Base-by-base conservation (phyloP, 2,329 filamentous ascomycete genomes). In the Colletotrichum kahawae region DNA sequence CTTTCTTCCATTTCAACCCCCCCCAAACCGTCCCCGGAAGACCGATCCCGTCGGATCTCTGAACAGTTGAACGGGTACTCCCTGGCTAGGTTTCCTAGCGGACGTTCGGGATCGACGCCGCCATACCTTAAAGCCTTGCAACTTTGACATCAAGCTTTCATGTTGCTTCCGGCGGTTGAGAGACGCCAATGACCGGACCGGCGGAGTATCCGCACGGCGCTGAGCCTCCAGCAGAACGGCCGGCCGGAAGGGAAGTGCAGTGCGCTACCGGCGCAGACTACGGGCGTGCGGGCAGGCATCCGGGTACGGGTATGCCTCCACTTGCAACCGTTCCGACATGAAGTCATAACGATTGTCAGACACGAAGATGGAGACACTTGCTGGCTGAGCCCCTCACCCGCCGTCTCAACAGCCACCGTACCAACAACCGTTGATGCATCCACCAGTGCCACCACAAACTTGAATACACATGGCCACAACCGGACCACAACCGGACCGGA, bases 71-170 rank as follows among this genome's bases (percentile, higher is more conserved):
- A 21, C 18, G n/a, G 48, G 38, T 34, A 24, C 34, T 34, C 48
- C 29, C 27, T 29, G 9, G 67, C 29, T 36, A 54, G 31, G 21
- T 34, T 34, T 36, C 14, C n/a, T 7, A 51, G 59, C 59, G 36
- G 59, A 60, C 67, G 34, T 59, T 65, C 48, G 67, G 71, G 67
- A 70, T 74, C 59, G 67, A 59, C 67, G 31, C 67, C 67, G 48
- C 59, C 48, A 34, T 43, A 34, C 59, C 33, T 59, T 70, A 60
- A 59, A 62, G 36, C 21, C 36, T 43, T 24, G 34, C 43, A 48
- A 21, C 48, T 56, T 59, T 21, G 48, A 34, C 59, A 63, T 56
- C 59, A 63, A 29, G 34, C 24, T 27, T 43, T 63, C 27, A 72
- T 29, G 27, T 60, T 57, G 48, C 64, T 36, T 18, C 70, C 21